These are phyloP conservation scores for Cyberlindnera bimundalis DNA, from an alignment of 805 yeast genomes.

Conservation along the genomic window DNA sequence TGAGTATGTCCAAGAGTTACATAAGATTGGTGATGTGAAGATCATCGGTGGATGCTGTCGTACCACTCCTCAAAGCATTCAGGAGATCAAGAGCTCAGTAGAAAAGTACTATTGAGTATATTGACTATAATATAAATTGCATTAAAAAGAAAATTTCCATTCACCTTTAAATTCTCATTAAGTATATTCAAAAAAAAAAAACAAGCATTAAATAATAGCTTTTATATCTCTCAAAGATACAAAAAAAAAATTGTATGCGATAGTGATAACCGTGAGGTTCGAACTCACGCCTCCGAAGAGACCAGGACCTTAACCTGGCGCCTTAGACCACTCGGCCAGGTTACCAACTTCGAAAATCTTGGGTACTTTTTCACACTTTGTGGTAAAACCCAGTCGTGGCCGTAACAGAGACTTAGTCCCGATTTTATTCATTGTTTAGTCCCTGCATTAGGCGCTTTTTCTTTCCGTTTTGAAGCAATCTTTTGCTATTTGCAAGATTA, in stretches of 20 bases:
- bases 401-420: too few species aligned
- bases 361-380: too few species aligned
- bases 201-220: too few species aligned
- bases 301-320: conserved; percentile 76
- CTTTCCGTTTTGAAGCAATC: too few species aligned
- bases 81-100: conserved; percentile 6
- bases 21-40: conserved; percentile 35
- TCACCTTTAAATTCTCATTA: too few species aligned
- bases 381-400: too few species aligned
- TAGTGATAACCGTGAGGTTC: conserved; percentile 78
- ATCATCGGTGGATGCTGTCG: conserved; percentile 78
- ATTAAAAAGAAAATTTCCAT: too few species aligned
- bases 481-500: too few species aligned
- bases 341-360: conserved; percentile 36
- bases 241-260: conserved; percentile 8
- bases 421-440: too few species aligned
- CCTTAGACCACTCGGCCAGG: conserved; percentile 74
- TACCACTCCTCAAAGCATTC: conserved; percentile 45
- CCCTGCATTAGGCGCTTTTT: too few species aligned
- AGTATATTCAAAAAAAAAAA: too few species aligned
- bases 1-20: conserved; percentile 38
- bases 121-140: too few species aligned
- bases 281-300: conserved; percentile 88
- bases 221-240: neutral
- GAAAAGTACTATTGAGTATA: neutral